These are phyloP conservation scores for Inonotus hispidus DNA, from an alignment of 1,284 basidiomycete genomes.

Conservation along the genomic window DNA sequence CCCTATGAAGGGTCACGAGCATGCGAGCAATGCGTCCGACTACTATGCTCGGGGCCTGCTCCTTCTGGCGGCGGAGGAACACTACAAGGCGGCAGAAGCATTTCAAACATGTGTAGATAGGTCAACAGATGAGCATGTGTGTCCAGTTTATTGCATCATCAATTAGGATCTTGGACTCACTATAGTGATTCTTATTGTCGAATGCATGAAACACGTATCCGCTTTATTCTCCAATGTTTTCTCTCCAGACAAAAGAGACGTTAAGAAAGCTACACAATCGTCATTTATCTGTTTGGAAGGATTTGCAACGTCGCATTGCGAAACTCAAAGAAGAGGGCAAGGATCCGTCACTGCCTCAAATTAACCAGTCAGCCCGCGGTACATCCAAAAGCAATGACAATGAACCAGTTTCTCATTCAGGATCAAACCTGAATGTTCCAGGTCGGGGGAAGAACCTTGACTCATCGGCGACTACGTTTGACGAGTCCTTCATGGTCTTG, in stretches of 20 bases:
- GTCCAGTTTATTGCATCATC: conserved; percentile 22
- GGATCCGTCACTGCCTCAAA: conserved; percentile 52
- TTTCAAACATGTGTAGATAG: conserved; percentile 66
- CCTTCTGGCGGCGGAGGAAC: conserved; percentile 59
- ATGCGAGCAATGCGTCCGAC: conserved; percentile 75
- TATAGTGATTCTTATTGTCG: background rate
- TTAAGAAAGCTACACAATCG: conserved; percentile 67
- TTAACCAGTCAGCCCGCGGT: conserved; percentile 25
- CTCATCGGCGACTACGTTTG: conserved; percentile 61
- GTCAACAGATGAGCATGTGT: conserved; percentile 64
- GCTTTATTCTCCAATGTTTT: conserved; percentile 15
- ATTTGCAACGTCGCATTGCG: conserved; percentile 62
- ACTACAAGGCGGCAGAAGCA: conserved; percentile 64
- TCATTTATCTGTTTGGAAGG: conserved; percentile 60
- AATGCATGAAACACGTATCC: conserved; percentile 15
- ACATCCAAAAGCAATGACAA: conserved; percentile 14
- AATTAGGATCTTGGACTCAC: background rate
- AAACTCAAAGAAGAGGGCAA: conserved; percentile 68
- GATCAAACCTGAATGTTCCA: conserved; percentile 18
- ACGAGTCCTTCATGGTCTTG: conserved; percentile 80
- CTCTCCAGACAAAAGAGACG: conserved; percentile 63
- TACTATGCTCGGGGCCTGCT: conserved; percentile 55
- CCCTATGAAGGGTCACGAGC: conserved; percentile 63
- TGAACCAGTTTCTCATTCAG: background rate
- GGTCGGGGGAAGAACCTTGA: conserved; percentile 46